phyloP scores from a whole-genome alignment of 2,329 filamentous ascomycete genomes.

The Penicillium decumbens region DNA sequence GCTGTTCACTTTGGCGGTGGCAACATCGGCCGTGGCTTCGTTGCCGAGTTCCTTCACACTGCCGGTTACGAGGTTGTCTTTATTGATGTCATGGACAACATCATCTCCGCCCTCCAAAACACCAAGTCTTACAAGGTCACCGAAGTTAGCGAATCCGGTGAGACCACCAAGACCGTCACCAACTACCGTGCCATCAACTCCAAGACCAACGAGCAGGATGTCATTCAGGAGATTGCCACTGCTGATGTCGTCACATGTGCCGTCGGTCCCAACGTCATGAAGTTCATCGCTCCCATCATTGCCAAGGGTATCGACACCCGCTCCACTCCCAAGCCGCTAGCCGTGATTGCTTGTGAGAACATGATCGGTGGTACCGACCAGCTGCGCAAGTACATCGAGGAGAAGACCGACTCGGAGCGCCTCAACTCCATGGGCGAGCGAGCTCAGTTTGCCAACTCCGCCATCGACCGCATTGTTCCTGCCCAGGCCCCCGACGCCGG shows the following conservation, averaged over 20 bases:
- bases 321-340: slow-evolving; percentile 61
- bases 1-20: slow-evolving; percentile 82
- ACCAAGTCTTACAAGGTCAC: slow-evolving; percentile 81
- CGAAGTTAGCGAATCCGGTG: slow-evolving; percentile 81
- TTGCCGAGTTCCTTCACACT: slow-evolving; percentile 87
- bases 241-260: slow-evolving; percentile 94
- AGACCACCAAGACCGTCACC: slow-evolving; percentile 74
- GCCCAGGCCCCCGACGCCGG: slow-evolving; percentile 75
- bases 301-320: slow-evolving; percentile 87
- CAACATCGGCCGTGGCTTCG: slow-evolving; percentile 82
- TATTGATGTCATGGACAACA: slow-evolving; percentile 80
- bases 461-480: slow-evolving; percentile 96
- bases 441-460: slow-evolving; percentile 91
- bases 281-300: slow-evolving; percentile 92
- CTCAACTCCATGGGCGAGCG: slow-evolving; percentile 65
- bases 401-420: slow-evolving; percentile 65
- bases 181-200: slow-evolving; percentile 98
- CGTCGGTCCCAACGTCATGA: slow-evolving; percentile 91
- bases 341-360: slow-evolving; percentile 97
- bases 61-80: slow-evolving; percentile 96
- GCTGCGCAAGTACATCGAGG: slow-evolving; percentile 74
- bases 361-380: slow-evolving; percentile 91
- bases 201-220: slow-evolving; percentile 72
- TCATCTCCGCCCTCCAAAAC: slow-evolving; percentile 75
- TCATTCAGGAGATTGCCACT: slow-evolving; percentile 77